These are phyloP conservation scores for Globisporangium spinosum DNA, from an alignment of 352 stramenopile species.

Conservation along the genomic window DNA sequence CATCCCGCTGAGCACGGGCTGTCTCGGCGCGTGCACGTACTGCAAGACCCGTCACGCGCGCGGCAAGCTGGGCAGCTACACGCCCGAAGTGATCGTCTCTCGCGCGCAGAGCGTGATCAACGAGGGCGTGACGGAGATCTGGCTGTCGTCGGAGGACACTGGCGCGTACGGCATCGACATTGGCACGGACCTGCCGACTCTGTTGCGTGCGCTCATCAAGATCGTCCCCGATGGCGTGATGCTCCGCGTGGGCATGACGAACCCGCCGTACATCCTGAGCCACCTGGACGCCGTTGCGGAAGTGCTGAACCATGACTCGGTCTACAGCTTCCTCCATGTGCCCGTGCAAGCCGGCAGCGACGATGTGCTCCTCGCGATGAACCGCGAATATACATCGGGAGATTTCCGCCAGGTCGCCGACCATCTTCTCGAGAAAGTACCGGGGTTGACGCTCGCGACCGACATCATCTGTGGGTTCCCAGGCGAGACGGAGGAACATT, in stretches of 20 bases:
- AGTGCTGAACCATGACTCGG: conserved; percentile 72
- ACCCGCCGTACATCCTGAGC: conserved; percentile 90
- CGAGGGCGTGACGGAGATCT: conserved; percentile 89
- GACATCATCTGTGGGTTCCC: conserved; percentile 94
- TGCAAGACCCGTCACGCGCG: conserved; percentile 92
- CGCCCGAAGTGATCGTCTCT: conserved; percentile 68
- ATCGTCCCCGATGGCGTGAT: conserved; percentile 78
- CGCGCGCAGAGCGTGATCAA: conserved; percentile 61
- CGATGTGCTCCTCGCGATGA: conserved; percentile 87
- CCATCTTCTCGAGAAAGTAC: conserved; percentile 68
- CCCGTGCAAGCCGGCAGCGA: conserved; percentile 89
- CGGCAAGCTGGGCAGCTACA: conserved; percentile 89
- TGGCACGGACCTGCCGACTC: conserved; percentile 62
- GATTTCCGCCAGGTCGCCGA: conserved; percentile 82
- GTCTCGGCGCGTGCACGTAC: conserved; percentile 91
- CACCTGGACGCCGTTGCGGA: conserved; percentile 83
- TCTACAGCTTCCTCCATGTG: conserved; percentile 91
- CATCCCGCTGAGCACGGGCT: conserved; percentile 89
- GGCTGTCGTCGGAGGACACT: conserved; percentile 90
- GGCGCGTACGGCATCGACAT: conserved; percentile 91
- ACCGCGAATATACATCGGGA: conserved; percentile 86
- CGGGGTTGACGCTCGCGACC: conserved; percentile 83
- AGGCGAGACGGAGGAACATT: conserved; percentile 86
- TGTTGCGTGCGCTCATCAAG: conserved; percentile 65
- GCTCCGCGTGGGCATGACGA: conserved; percentile 92